Conservation (phyloP, 257 asterid genomes). For the Thymus mandschuricus region DNA sequence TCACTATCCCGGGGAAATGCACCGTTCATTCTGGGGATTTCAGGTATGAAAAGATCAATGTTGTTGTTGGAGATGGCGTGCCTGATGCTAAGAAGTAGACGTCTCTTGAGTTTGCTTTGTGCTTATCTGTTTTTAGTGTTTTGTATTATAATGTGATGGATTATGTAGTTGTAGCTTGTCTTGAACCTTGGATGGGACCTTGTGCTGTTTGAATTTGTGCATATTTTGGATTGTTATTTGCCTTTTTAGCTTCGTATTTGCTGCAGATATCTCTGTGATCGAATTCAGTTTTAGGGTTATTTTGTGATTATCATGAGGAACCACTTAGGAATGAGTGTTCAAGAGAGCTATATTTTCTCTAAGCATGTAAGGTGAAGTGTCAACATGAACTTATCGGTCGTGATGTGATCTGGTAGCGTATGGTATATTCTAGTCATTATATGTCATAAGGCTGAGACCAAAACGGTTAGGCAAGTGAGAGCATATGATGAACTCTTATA, state of each 20-base stretch:
- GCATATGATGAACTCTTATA: constrained; percentile 14
- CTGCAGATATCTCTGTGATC: constrained; percentile 11
- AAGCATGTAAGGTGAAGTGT: background rate
- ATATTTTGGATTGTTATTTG: constrained; percentile 18
- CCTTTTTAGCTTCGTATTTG: background rate
- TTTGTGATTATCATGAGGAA: constrained; percentile 11
- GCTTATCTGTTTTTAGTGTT: constrained; percentile 33
- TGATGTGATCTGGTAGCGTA: background rate
- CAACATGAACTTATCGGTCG: background rate
- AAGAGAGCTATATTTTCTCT: no score
- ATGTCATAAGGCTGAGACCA: background rate
- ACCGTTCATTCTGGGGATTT: constrained; percentile 51
- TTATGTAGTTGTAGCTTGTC: constrained; percentile 28
- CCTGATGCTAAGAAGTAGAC: constrained; percentile 51
- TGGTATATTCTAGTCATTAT: background rate
- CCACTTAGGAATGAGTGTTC: constrained; percentile 13
- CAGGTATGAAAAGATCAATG: constrained; percentile 72
- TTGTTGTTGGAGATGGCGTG: constrained; percentile 48
- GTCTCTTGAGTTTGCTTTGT: constrained; percentile 21
- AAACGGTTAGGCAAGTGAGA: background rate
- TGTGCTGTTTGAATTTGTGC: constrained; percentile 27
- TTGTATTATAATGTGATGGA: constrained; percentile 41
- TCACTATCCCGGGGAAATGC: constrained; percentile 51
- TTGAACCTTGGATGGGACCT: constrained; percentile 22
- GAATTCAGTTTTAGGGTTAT: constrained; percentile 8